phyloP scores from a whole-genome alignment of 805 yeast genomes.

The Kazachstania martiniae region DNA sequence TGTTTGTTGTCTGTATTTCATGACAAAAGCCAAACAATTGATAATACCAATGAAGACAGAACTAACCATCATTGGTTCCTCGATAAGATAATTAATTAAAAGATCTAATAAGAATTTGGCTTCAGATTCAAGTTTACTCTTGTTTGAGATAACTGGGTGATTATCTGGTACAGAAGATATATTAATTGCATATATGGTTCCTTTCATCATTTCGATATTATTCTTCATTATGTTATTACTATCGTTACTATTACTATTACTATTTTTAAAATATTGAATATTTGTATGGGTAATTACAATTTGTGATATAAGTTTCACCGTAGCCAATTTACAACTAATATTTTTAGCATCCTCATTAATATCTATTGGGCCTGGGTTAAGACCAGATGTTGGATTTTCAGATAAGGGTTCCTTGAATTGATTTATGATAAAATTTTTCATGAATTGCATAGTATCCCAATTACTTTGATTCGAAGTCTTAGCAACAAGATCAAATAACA shows the following conservation, averaged over 20 bases:
- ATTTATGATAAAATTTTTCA: conserved; percentile 50
- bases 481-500: conserved; percentile 35
- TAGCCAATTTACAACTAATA: conserved; percentile 51
- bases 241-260: neutral
- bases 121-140: conserved; percentile 51
- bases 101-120: conserved; percentile 59
- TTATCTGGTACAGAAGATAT: conserved; percentile 38
- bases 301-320: conserved; percentile 61
- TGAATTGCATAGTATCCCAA: conserved; percentile 46
- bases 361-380: neutral
- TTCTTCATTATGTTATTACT: neutral
- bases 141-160: conserved; percentile 54
- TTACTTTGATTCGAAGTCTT: conserved; percentile 29
- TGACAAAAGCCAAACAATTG: conserved; percentile 50
- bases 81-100: conserved; percentile 44
- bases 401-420: conserved; percentile 42
- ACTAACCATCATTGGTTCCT: conserved; percentile 43
- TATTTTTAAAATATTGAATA: conserved; percentile 12
- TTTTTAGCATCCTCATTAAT: conserved; percentile 31
- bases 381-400: neutral
- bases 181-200: conserved; percentile 25
- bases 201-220: too few species aligned
- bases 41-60: conserved; percentile 58
- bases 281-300: conserved; percentile 42
- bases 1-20: conserved; percentile 55